Conservation (phyloP, 495 filamentous ascomycete genomes). For the Penicillium desertorum region DNA sequence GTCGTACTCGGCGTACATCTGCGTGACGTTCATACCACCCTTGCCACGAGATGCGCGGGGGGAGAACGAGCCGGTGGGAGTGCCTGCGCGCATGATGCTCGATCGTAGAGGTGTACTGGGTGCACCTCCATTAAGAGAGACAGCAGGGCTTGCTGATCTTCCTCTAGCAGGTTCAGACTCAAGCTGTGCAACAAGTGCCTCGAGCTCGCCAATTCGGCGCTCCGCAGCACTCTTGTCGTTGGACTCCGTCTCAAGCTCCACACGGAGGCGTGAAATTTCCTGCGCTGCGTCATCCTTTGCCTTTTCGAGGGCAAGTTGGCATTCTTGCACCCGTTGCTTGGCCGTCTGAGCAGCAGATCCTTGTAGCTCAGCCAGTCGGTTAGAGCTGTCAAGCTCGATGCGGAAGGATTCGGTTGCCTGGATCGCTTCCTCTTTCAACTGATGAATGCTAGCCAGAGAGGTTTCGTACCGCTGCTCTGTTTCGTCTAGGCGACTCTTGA, state of each 20-base stretch:
- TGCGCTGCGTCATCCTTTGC: slow-evolving; percentile 77
- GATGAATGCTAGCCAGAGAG: slow-evolving; percentile 72
- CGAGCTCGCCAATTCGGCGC: slow-evolving; percentile 69
- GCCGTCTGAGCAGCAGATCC: slow-evolving; percentile 79
- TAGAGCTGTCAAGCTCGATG: slow-evolving; percentile 75
- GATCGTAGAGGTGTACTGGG: slow-evolving; percentile 49
- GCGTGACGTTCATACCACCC: slow-evolving; percentile 61
- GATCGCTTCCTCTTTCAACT: slow-evolving; percentile 77
- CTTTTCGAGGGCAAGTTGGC: slow-evolving; percentile 72
- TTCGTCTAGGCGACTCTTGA: slow-evolving; percentile 79
- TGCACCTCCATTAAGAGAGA: slow-evolving; percentile 51
- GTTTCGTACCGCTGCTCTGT: slow-evolving; percentile 84
- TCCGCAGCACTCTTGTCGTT: slow-evolving; percentile 68
- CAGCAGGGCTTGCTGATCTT: slow-evolving; percentile 52
- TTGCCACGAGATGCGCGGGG: slow-evolving; percentile 58
- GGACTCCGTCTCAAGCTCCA: slow-evolving; percentile 80
- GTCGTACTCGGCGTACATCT: slow-evolving; percentile 66
- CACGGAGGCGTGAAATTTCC: slow-evolving; percentile 72
- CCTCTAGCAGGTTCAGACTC: slow-evolving; percentile 49
- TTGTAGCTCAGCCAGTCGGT: slow-evolving; percentile 80
- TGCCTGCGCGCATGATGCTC: slow-evolving; percentile 24
- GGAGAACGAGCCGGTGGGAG: slow-evolving; percentile 54
- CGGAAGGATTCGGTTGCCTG: slow-evolving; percentile 77
- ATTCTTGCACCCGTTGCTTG: slow-evolving; percentile 75
- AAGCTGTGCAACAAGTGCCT: slow-evolving; percentile 67